Conservation (phyloP, 2,329 filamentous ascomycete genomes). For the Cercospora janseana region DNA sequence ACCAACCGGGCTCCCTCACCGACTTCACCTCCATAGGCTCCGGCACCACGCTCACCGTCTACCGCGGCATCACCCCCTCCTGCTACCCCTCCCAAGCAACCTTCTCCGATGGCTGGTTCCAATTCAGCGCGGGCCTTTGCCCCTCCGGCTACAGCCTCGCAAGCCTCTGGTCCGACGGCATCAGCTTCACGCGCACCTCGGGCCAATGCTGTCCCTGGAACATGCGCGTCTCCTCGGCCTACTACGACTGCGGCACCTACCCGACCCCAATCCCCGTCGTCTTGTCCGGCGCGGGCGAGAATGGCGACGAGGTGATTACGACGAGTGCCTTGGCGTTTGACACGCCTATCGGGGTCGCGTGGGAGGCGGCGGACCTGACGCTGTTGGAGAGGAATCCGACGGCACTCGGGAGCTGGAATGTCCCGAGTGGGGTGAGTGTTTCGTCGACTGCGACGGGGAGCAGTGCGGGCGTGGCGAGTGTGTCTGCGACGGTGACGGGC, state of each 20-base stretch:
- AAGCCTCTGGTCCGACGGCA: slow-evolving; percentile 10
- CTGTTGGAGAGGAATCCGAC: slow-evolving; percentile 9
- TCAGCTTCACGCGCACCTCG: slow-evolving; percentile 2
- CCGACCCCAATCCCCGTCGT: slow-evolving; percentile 15
- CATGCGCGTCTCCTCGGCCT: slow-evolving; percentile 16
- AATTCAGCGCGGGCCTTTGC: slow-evolving; percentile 16
- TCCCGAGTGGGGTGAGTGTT: too few relatives aligned
- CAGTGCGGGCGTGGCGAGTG: slow-evolving; percentile 9
- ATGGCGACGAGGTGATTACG: slow-evolving; percentile 4
- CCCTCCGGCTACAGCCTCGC: slow-evolving; percentile 16
- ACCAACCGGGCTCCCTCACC: slow-evolving; percentile 1
- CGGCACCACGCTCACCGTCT: slow-evolving; percentile 11
- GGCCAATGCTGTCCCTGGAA: slow-evolving; percentile 21
- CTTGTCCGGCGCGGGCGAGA: background rate
- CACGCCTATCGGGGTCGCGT: slow-evolving; percentile 17
- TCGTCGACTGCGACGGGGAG: slow-evolving; percentile 8
- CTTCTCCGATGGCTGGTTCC: slow-evolving; percentile 19
- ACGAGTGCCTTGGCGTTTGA: slow-evolving; percentile 12
- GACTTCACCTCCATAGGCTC: slow-evolving; percentile 5
- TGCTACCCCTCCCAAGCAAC: slow-evolving; percentile 18
- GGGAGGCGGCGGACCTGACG: slow-evolving; percentile 14
- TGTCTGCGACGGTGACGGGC: background rate
- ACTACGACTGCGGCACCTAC: slow-evolving; percentile 19
- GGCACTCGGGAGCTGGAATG: slow-evolving; percentile 9
- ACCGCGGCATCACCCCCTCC: slow-evolving; percentile 15